These are phyloP conservation scores for Umbelopsis isabellina DNA, from an alignment of 192 early-diverging fungal species.

Conservation along the genomic window DNA sequence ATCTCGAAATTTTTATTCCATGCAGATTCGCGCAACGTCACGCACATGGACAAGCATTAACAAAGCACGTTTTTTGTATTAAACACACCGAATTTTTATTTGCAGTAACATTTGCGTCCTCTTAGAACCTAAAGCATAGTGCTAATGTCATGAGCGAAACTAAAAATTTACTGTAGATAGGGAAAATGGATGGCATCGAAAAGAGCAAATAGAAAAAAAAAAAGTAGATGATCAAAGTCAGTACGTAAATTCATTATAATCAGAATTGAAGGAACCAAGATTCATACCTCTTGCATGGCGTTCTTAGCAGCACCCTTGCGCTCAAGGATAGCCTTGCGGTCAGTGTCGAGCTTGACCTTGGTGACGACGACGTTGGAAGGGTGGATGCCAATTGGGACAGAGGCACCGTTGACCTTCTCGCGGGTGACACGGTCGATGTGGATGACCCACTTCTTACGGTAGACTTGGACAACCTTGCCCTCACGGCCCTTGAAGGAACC, in stretches of 20 bases:
- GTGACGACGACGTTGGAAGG: constrained; percentile 99
- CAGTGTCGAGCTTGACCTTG: constrained; percentile 95
- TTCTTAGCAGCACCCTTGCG: constrained; percentile 73
- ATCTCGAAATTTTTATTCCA: constrained; percentile 17
- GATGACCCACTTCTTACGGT: constrained; percentile 99
- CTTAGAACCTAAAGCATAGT: constrained; percentile 10
- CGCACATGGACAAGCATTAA: neutral
- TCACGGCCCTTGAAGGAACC: constrained; percentile 96
- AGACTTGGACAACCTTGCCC: constrained; percentile 95
- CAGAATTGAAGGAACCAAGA: neutral
- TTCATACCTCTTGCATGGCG: constrained; percentile 40
- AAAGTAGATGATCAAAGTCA: no score
- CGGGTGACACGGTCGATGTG: constrained; percentile 95
- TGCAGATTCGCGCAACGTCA: constrained; percentile 8
- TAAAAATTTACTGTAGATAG: constrained; percentile 7
- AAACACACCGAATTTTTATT: constrained; percentile 21
- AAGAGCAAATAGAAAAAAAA: no score
- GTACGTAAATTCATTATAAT: no score
- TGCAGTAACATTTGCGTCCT: constrained; percentile 23
- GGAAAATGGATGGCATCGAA: neutral
- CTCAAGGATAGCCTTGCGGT: constrained; percentile 87
- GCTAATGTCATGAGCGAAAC: constrained; percentile 1
- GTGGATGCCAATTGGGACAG: constrained; percentile 92
- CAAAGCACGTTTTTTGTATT: constrained; percentile 4
- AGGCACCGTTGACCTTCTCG: constrained; percentile 97